Conservation (phyloP, 2,329 filamentous ascomycete genomes). For the Hypomyces rosellus region DNA sequence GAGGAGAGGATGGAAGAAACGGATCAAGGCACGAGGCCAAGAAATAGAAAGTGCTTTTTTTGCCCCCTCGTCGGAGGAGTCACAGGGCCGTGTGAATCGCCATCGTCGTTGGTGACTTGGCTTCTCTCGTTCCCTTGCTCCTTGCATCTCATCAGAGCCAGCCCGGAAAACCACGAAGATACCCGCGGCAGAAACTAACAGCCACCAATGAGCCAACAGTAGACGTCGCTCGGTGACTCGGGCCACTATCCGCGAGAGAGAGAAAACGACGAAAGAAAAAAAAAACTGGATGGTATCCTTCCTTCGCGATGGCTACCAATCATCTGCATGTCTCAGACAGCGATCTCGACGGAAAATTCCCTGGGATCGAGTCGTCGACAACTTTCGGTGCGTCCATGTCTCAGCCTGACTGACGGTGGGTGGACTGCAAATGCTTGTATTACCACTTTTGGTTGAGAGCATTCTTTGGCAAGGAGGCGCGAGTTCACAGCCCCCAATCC, state of each 20-base stretch:
- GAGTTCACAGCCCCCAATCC: too few relatives aligned
- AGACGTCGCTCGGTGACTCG: too few relatives aligned
- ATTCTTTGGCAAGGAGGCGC: not conserved
- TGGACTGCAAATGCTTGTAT: too few relatives aligned
- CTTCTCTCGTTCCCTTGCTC: not conserved
- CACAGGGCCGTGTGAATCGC: too few relatives aligned
- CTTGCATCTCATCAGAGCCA: not conserved
- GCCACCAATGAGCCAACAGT: not conserved
- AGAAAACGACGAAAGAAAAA: not conserved
- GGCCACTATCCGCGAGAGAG: not conserved
- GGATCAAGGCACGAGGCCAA: not conserved
- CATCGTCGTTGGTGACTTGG: not conserved
- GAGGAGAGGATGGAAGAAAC: not conserved
- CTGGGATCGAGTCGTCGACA: not conserved
- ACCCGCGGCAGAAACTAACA: not conserved
- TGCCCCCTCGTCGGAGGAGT: not conserved
- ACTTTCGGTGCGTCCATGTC: not conserved
- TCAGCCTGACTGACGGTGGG: not conserved
- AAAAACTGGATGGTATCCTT: not conserved
- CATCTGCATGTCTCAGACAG: slow-evolving; percentile 2
- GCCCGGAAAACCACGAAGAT: too few relatives aligned
- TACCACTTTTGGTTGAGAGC: not conserved
- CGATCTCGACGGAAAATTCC: slow-evolving; percentile 4
- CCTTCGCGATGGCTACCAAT: not conserved
- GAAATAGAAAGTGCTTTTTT: not conserved